Evolutionary conservation across 2,329 filamentous ascomycete genomes (phyloP).

Genomic region (Macrophomina phaseolina): DNA sequence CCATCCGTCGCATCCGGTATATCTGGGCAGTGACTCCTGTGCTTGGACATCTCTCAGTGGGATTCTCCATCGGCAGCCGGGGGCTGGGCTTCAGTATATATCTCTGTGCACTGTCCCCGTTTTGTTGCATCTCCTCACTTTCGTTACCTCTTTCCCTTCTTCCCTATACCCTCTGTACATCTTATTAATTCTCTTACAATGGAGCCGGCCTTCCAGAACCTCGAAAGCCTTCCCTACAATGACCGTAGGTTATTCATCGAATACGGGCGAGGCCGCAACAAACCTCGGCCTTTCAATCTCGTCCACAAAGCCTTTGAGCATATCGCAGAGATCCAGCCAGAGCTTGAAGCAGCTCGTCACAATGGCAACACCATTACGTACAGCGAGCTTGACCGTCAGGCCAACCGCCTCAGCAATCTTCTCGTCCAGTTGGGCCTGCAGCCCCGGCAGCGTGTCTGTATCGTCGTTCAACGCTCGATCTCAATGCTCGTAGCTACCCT

Average conservation of each 20-base stretch:
- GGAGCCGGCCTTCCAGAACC: constrained; percentile 14
- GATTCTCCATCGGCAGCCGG: background rate
- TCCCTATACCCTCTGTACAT: background rate
- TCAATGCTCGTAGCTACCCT: constrained; percentile 45
- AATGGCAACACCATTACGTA: constrained; percentile 4
- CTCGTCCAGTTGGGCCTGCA: background rate
- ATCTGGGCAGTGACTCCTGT: background rate
- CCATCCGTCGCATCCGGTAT: constrained; percentile 3
- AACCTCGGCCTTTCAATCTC: constrained; percentile 6
- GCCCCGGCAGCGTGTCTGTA: constrained; percentile 32
- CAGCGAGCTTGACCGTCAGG: constrained; percentile 7
- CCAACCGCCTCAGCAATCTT: constrained; percentile 1
- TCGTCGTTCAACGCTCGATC: constrained; percentile 46
- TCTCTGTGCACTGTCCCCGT: background rate
- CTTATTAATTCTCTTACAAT: background rate
- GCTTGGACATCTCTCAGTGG: background rate
- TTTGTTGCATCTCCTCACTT: background rate
- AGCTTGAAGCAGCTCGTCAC: background rate
- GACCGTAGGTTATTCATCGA: background rate
- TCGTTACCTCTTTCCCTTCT: background rate
- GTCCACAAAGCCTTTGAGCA: constrained; percentile 17
- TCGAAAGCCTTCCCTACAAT: background rate
- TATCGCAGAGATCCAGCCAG: constrained; percentile 1
- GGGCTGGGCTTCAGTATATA: background rate
- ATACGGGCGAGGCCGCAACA: background rate